phyloP scores from a whole-genome alignment of 306 rosid genomes.

The Vachellia pachyceras region DNA sequence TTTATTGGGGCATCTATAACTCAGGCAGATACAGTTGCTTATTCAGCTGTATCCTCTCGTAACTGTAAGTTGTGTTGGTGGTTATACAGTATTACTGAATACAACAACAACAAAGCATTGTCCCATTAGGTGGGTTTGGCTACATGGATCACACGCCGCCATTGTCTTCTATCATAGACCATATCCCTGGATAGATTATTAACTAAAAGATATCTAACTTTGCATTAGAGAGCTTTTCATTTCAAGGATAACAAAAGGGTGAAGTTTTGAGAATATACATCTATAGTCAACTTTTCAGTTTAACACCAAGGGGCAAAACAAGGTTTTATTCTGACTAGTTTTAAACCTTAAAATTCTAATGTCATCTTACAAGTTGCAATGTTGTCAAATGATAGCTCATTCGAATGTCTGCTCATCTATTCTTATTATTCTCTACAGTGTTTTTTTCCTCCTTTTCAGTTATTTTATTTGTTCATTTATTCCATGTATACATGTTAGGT shows the following conservation, averaged over 20 bases:
- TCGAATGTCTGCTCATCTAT: conserved; percentile 5
- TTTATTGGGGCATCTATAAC: not conserved
- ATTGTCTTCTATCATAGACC: too few relatives aligned
- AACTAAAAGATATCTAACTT: too few relatives aligned
- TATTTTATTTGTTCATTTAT: conserved; percentile 27
- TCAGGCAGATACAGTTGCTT: not conserved
- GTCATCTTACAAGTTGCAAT: not conserved
- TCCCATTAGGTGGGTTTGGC: too few relatives aligned
- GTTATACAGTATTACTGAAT: not conserved
- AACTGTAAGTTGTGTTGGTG: not conserved
- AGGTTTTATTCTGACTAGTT: not conserved
- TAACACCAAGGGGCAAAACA: not conserved
- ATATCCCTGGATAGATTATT: too few relatives aligned
- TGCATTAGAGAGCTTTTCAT: not conserved
- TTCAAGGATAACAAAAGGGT: not conserved
- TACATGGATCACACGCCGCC: too few relatives aligned
- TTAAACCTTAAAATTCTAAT: conserved; percentile 15
- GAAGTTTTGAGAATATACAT: conserved; percentile 9
- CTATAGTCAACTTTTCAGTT: conserved; percentile 1
- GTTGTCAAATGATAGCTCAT: conserved; percentile 8
- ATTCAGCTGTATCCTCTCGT: not conserved
- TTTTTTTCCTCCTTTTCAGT: conserved; percentile 22
- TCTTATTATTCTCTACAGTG: not conserved
- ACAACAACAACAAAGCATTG: too few relatives aligned
- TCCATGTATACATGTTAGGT: conserved; percentile 61